These are phyloP conservation scores for Ramalina peruviana DNA, from an alignment of 495 filamentous ascomycete genomes.

Conservation along the genomic window DNA sequence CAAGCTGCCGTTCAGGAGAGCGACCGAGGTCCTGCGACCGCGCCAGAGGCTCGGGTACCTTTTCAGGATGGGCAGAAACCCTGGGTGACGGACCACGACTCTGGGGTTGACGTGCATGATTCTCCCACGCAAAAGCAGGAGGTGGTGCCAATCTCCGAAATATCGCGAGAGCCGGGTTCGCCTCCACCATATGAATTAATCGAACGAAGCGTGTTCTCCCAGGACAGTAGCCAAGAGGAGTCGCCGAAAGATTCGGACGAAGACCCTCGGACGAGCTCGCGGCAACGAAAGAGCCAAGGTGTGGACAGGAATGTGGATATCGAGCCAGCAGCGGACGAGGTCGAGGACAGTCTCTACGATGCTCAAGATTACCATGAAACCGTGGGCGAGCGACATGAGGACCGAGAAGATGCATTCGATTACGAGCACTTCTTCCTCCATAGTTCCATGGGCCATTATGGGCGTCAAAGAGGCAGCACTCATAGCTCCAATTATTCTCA, in stretches of 20 bases:
- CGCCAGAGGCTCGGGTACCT: not conserved
- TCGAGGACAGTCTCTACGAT: conserved; percentile 16
- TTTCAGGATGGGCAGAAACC: not conserved
- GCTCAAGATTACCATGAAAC: conserved; percentile 46
- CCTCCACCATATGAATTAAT: too few species aligned
- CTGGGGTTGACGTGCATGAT: not conserved
- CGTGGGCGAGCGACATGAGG: conserved; percentile 56
- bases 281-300: not conserved
- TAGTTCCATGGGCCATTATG: conserved; percentile 66
- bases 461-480: conserved; percentile 34
- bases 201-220: too few species aligned
- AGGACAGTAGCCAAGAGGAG: not conserved
- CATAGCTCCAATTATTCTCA: conserved; percentile 53
- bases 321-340: not conserved
- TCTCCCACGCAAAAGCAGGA: not conserved
- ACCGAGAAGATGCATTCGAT: conserved; percentile 92
- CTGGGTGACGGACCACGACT: not conserved
- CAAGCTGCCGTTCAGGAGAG: not conserved
- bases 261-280: not conserved
- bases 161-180: too few species aligned
- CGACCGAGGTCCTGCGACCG: not conserved
- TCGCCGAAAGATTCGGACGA: not conserved
- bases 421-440: conserved; percentile 94
- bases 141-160: too few species aligned
- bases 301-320: not conserved